Evolutionary conservation across 495 filamentous ascomycete genomes (phyloP).

Genomic region (Xylaria telfairii): DNA sequence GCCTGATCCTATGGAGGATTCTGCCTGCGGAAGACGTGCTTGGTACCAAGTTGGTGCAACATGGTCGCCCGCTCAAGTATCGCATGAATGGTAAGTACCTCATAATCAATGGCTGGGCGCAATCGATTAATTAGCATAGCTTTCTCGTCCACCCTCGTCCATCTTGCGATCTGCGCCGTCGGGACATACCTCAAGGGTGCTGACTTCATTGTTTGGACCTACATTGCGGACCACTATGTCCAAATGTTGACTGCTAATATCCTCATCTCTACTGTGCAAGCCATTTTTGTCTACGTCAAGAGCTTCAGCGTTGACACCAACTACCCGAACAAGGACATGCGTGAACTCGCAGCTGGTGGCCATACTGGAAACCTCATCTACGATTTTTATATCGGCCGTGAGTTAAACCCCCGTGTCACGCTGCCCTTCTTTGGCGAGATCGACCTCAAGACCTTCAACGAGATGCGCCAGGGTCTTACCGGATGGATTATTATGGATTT

Average conservation of each 20-base stretch:
- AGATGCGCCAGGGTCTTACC: conserved; percentile 88
- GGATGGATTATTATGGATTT: conserved; percentile 89
- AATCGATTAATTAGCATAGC: conserved; percentile 53
- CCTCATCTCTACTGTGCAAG: conserved; percentile 69
- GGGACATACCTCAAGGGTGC: conserved; percentile 80
- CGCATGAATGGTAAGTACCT: conserved; percentile 77
- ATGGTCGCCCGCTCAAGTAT: conserved; percentile 69
- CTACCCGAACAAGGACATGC: conserved; percentile 61
- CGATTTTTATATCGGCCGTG: conserved; percentile 97
- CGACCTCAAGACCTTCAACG: conserved; percentile 90
- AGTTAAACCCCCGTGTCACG: conserved; percentile 88
- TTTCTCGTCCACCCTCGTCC: conserved; percentile 76
- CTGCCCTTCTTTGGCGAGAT: conserved; percentile 80
- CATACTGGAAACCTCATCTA: conserved; percentile 86
- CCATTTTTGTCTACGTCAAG: conserved; percentile 76
- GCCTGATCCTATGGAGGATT: conserved; percentile 73
- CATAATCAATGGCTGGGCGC: not conserved
- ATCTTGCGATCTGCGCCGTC: conserved; percentile 67
- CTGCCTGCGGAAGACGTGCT: conserved; percentile 77
- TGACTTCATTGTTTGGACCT: conserved; percentile 87
- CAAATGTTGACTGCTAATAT: conserved; percentile 85
- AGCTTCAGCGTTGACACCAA: conserved; percentile 81
- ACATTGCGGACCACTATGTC: conserved; percentile 87
- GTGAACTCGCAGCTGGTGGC: conserved; percentile 82
- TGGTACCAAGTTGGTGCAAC: conserved; percentile 77